Evolutionary conservation across 352 stramenopile species (phyloP), one percentile per base, ranked within the genome.

Genomic region (Pythium scleroteichum): DNA sequence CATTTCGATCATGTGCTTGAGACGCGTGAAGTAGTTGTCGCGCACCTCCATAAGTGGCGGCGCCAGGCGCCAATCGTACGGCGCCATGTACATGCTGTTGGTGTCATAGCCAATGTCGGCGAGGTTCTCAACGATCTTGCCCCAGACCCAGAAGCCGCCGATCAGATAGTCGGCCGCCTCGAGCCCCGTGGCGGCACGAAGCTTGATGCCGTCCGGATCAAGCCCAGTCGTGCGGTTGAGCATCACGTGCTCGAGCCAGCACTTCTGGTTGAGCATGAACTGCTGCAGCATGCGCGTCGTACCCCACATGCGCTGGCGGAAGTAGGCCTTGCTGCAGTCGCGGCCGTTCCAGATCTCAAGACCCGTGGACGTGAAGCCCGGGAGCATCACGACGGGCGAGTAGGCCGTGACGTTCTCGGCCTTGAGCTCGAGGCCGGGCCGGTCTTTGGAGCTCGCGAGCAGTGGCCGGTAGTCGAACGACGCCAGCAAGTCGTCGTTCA

Each of bases 111-210:
- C 94, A 56, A 98, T 93, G 64, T 94, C 86, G 8, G 88, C 88
- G 47, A 97, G 62, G 62, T 95, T 96, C 69, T 95, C 82, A 59
- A 97, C 87, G 51, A 97, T 71, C 58, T 97, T 97, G 20, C 78
- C 79, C 92, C 92, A 98, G 33, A 98, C 93, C 94, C 92, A 98
- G 77, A 97, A 98, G 26, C 84, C 92, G 8, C 82, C 87, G 53
- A 98, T 96, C 47, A 99, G 82, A 59, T 97, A 98, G 64, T 98
- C 96, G 9, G 94, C 94, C 1, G 91, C 92, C 64, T 97, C 88
- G 24, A 98, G 86, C 1, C 94, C 94, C 46, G 83, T 82, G 13
- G 94, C 90, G 0, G 92, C 67, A 1, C 87, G 85, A 8, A 94
- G 60, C 40, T 82, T 89, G 55, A 94, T 81, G 12, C 78, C 85